Base-by-base conservation (phyloP, 345 rosid genomes). In the Mallotus nudiflorus region DNA sequence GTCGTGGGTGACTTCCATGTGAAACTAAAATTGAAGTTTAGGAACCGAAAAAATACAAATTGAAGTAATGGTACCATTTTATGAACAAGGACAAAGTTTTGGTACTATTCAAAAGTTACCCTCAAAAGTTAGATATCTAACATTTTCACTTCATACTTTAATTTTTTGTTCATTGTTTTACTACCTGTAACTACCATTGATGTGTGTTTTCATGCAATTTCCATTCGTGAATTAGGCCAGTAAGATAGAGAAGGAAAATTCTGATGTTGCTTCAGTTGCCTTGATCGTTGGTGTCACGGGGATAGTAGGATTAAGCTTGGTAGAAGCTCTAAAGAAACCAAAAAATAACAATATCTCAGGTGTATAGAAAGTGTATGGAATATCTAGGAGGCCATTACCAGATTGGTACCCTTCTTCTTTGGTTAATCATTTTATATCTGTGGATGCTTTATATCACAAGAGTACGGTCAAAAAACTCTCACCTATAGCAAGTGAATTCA, bases 251-350 rank as follows among this genome's bases (percentile, higher is more conserved):
- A 51, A 5, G 9, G 45, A 20, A 42, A 20, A 9, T 9, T 8
- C 48, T 20, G 29, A 54, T 16, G 9, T 60, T 20, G 14, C 16
- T 10, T 54, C n/a, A 6, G 82, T 66, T 0, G 82, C 82, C 0
- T 62, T 78, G 1, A 60, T 82, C 14, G 77, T 82, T 3, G 88
- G 88, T 0, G 86, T 76, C 33, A 82, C 84, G 0, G 83, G 86
- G 62, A 82, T 80, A 83, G 79, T 46, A 1, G 85, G 85, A 20
- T 22, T 85, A n/a, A 56, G 69, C 81, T 37, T 81, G 18, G 82
- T 72, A 14, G 82, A 81, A 45, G 70, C 83, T 45, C 56, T 83
- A 13, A 39, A 77, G 46, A 57, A 58, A 27, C 81, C 85, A 0
- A 39, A 4, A 39, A 39, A 4, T 39, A 39, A 58, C 5, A 3